Conservation (phyloP, 495 filamentous ascomycete genomes). For the Pyrenula aspistea region DNA sequence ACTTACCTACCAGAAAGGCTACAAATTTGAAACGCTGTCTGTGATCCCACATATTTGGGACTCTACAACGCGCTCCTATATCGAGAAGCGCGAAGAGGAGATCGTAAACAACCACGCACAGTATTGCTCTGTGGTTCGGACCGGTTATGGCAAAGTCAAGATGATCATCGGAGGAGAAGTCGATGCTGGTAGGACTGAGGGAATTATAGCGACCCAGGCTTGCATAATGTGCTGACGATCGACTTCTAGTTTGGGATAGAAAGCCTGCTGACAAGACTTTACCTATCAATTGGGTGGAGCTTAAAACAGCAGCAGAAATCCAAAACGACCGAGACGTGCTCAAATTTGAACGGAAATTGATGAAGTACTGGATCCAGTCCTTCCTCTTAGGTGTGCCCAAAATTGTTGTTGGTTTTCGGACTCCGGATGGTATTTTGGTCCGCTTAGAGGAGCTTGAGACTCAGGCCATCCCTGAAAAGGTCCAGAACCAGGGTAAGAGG, state of each 20-base stretch:
- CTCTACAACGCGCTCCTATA: slow-evolving; percentile 53
- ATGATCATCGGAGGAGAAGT: slow-evolving; percentile 90
- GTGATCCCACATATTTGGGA: slow-evolving; percentile 64
- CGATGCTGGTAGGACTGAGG: slow-evolving; percentile 55
- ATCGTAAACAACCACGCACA: slow-evolving; percentile 79
- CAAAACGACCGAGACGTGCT: slow-evolving; percentile 48
- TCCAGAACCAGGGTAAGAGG: slow-evolving; percentile 46
- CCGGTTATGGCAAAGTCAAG: slow-evolving; percentile 60
- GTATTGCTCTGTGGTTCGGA: slow-evolving; percentile 86
- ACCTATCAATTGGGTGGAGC: slow-evolving; percentile 82
- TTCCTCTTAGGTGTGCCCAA: slow-evolving; percentile 87
- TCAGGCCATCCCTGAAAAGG: slow-evolving; percentile 56
- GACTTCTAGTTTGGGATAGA: slow-evolving; percentile 59
- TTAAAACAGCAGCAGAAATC: slow-evolving; percentile 78
- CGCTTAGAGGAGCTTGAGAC: slow-evolving; percentile 69
- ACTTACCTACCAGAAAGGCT: slow-evolving; percentile 43
- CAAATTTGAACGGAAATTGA: slow-evolving; percentile 76
- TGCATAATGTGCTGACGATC: background rate
- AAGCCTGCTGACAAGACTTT: slow-evolving; percentile 53
- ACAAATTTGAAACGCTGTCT: slow-evolving; percentile 88
- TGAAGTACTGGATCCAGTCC: slow-evolving; percentile 94
- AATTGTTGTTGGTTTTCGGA: slow-evolving; percentile 83
- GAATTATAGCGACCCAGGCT: background rate
- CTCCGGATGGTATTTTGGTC: slow-evolving; percentile 56
- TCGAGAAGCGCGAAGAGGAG: slow-evolving; percentile 59